These are phyloP conservation scores for Takashimella tepidaria DNA, from an alignment of 1,284 basidiomycete genomes.

Conservation along the genomic window DNA sequence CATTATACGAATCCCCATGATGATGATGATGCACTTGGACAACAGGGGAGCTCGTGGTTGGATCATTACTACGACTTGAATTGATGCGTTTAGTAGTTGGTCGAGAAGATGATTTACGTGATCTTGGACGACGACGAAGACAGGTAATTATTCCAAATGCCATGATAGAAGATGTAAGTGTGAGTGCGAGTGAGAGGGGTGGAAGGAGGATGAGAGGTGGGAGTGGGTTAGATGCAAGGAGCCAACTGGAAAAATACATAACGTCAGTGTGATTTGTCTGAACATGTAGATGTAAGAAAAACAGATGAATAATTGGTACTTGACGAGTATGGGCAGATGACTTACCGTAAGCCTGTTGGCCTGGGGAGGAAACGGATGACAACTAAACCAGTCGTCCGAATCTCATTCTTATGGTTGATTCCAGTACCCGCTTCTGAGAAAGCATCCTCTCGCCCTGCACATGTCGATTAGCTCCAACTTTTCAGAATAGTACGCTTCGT, in stretches of 20 bases:
- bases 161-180: constrained; percentile 36
- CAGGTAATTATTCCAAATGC: constrained; percentile 39
- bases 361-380: constrained; percentile 43
- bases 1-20: background rate
- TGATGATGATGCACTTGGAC: background rate
- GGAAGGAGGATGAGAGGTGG: constrained; percentile 42
- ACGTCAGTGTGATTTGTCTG: background rate
- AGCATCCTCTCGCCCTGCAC: constrained; percentile 37
- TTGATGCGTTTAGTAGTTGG: background rate
- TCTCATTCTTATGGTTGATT: constrained; percentile 27
- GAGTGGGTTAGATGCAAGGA: constrained; percentile 38
- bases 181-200: constrained; percentile 38
- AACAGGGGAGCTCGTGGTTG: background rate
- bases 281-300: too few relatives aligned
- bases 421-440: constrained; percentile 16
- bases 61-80: background rate
- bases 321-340: background rate
- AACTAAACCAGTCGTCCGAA: constrained; percentile 47
- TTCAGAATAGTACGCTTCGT: background rate
- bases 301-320: too few relatives aligned
- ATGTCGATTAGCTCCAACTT: background rate
- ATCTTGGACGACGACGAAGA: background rate
- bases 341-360: constrained; percentile 42
- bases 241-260: constrained; percentile 29
- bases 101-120: background rate